Percentiles rank a stretch among this genome's conserved stretches.
These are phyloP conservation scores for Aspergillus sclerotialis DNA, from an alignment of 2,329 filamentous ascomycete species.

Conservation along the genomic window DNA sequence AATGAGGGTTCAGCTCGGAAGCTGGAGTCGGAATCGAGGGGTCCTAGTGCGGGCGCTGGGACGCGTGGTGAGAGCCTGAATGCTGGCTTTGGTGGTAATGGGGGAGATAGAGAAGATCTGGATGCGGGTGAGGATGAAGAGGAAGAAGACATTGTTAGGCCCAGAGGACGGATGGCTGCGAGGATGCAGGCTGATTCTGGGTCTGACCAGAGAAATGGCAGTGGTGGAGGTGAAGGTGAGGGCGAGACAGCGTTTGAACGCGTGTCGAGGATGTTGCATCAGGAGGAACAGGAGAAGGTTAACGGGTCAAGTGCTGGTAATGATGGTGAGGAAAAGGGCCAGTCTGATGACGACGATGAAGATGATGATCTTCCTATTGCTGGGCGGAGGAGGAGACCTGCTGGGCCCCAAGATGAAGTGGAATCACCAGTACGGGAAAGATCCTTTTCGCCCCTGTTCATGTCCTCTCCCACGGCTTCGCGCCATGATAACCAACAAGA, in stretches of 20 bases:
- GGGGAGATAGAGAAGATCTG: neutral
- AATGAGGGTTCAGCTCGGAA: neutral
- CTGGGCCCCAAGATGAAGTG: conserved; percentile 16
- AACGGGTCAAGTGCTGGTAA: conserved; percentile 1
- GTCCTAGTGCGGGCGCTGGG: neutral
- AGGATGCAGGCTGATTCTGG: conserved; percentile 56
- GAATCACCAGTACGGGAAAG: conserved; percentile 22
- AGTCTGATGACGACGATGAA: conserved; percentile 25
- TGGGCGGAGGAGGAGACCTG: conserved; percentile 21
- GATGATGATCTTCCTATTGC: conserved; percentile 25
- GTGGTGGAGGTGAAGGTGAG: neutral
- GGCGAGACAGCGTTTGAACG: conserved; percentile 34
- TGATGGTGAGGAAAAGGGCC: conserved; percentile 7
- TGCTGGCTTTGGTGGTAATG: no score
- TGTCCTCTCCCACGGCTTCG: conserved; percentile 27
- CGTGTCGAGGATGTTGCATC: conserved; percentile 25
- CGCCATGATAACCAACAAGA: conserved; percentile 8
- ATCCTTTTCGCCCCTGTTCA: conserved; percentile 38
- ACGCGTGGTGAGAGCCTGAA: no score
- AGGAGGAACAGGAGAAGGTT: conserved; percentile 10
- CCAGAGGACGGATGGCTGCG: conserved; percentile 58
- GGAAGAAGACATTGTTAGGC: conserved; percentile 48
- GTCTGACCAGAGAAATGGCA: conserved; percentile 11
- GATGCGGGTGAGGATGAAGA: conserved; percentile 26
- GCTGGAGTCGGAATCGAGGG: no score